A percentile compares a stretch with the other conserved stretches of the same genome.
These are phyloP conservation scores for Hippophae gyantsensis DNA, from an alignment of 306 rosid species.

Conservation along the genomic window DNA sequence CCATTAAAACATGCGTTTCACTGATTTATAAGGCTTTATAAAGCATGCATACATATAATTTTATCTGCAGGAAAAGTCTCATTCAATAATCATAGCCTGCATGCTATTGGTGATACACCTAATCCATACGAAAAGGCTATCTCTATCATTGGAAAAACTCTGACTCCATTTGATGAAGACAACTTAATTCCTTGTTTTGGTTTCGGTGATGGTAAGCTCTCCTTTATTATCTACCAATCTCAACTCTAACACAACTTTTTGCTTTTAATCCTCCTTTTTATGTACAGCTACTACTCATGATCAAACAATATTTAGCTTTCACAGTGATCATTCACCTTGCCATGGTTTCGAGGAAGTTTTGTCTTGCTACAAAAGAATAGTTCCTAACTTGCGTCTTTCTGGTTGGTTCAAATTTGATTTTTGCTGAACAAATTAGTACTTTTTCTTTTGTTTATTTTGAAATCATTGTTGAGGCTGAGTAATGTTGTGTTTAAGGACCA, in stretches of 20 bases:
- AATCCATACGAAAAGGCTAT: slow-evolving; percentile 89
- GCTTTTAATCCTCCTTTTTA: slow-evolving; percentile 7
- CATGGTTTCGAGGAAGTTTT: slow-evolving; percentile 87
- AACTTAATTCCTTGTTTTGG: slow-evolving; percentile 93
- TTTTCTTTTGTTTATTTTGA: no score
- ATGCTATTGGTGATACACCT: slow-evolving; percentile 55
- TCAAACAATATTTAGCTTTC: slow-evolving; percentile 77
- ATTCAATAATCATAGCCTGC: slow-evolving; percentile 65
- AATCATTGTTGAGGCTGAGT: background rate
- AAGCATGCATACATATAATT: no score
- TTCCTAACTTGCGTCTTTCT: slow-evolving; percentile 65
- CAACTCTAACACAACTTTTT: slow-evolving; percentile 3
- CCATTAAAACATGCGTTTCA: no score
- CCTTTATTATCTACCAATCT: slow-evolving; percentile 2
- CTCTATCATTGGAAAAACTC: slow-evolving; percentile 67
- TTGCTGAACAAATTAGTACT: no score
- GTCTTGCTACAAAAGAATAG: slow-evolving; percentile 59
- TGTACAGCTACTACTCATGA: slow-evolving; percentile 72
- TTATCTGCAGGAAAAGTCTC: slow-evolving; percentile 51
- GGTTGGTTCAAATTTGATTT: slow-evolving; percentile 26
- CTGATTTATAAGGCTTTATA: no score
- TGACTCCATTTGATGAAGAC: slow-evolving; percentile 91
- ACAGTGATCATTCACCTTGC: slow-evolving; percentile 69
- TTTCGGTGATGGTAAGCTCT: slow-evolving; percentile 65
- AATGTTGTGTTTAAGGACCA: slow-evolving; percentile 55